A percentile compares a stretch with the other conserved stretches of the same genome.
These are phyloP conservation scores for Leptodermis oblonga DNA, from an alignment of 257 asterid genomes.

Conservation along the genomic window DNA sequence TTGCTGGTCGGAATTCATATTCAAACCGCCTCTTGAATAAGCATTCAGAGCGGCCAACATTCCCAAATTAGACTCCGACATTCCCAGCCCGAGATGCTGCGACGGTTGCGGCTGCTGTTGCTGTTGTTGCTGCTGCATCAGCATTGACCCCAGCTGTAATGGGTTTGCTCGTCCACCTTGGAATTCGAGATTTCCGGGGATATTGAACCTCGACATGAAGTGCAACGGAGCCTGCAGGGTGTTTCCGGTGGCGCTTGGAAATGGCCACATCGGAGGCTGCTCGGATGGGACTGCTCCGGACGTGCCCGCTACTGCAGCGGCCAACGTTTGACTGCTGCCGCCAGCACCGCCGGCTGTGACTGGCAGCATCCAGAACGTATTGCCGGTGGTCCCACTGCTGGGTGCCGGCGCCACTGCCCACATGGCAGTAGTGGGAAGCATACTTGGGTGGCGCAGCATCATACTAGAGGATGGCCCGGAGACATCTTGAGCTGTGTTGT, in stretches of 20 bases:
- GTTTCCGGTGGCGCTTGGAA: slow-evolving; percentile 27
- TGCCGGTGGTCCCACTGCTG: slow-evolving; percentile 24
- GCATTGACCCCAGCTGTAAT: slow-evolving; percentile 42
- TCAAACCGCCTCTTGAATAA: slow-evolving; percentile 42
- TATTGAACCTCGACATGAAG: slow-evolving; percentile 53
- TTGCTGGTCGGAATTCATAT: slow-evolving; percentile 33
- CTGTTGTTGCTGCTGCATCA: slow-evolving; percentile 36
- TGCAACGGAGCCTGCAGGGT: slow-evolving; percentile 46
- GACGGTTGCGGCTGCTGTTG: slow-evolving; percentile 40
- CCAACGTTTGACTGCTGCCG: slow-evolving; percentile 14
- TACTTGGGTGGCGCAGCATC: slow-evolving; percentile 34
- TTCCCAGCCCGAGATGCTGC: slow-evolving; percentile 53
- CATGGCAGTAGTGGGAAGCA: slow-evolving; percentile 51
- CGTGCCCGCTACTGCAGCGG: slow-evolving; percentile 11
- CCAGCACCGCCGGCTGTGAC: slow-evolving; percentile 25
- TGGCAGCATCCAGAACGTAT: slow-evolving; percentile 75
- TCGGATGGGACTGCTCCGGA: slow-evolving; percentile 27
- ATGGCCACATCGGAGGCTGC: slow-evolving; percentile 60
- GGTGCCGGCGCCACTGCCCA: slow-evolving; percentile 51
- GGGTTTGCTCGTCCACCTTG: slow-evolving; percentile 37
- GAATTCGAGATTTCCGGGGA: slow-evolving; percentile 44
- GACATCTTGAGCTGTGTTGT: slow-evolving; percentile 22
- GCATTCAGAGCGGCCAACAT: slow-evolving; percentile 59
- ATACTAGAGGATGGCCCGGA: slow-evolving; percentile 32
- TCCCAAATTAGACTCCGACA: slow-evolving; percentile 54